Conservation (phyloP, 2,329 filamentous ascomycete genomes). For the Hymenotorrendiella dingleyae region DNA sequence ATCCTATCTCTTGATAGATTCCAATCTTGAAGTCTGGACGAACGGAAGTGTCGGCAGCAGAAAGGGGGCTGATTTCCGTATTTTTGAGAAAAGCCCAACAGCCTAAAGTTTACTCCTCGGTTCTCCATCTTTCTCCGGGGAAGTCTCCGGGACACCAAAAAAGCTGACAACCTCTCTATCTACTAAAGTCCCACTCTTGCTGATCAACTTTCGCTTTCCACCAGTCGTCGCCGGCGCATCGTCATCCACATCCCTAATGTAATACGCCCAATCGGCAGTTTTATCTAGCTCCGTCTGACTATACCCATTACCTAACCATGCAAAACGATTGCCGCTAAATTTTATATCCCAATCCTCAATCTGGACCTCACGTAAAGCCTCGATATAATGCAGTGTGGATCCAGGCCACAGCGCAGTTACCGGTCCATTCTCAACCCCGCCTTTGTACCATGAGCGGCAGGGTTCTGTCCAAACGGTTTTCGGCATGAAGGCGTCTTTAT, state of each 20-base stretch:
- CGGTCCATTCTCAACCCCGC: slow-evolving; percentile 28
- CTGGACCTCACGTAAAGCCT: slow-evolving; percentile 39
- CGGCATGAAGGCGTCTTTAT: slow-evolving; percentile 40
- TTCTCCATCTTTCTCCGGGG: too few relatives aligned
- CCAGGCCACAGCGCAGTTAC: slow-evolving; percentile 38
- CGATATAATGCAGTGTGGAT: slow-evolving; percentile 43
- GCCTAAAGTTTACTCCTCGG: slow-evolving; percentile 9
- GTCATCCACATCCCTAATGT: slow-evolving; percentile 34
- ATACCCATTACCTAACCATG: slow-evolving; percentile 36
- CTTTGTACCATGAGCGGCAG: slow-evolving; percentile 39
- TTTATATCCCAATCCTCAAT: slow-evolving; percentile 42
- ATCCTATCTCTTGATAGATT: too few relatives aligned
- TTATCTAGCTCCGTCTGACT: slow-evolving; percentile 36
- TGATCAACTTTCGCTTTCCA: slow-evolving; percentile 23
- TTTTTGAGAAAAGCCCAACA: background rate
- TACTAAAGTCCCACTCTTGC: slow-evolving; percentile 28
- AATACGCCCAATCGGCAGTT: slow-evolving; percentile 36
- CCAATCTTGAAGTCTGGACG: too few relatives aligned
- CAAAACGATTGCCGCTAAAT: slow-evolving; percentile 35
- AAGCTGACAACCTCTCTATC: too few relatives aligned
- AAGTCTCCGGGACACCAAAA: too few relatives aligned
- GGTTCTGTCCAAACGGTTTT: slow-evolving; percentile 40
- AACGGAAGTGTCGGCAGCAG: too few relatives aligned
- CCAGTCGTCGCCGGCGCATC: slow-evolving; percentile 24
- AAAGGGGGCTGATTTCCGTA: too few relatives aligned